Evolutionary conservation across 805 yeast genomes (phyloP).

Genomic region (Sugiyamaella lignohabitans): DNA sequence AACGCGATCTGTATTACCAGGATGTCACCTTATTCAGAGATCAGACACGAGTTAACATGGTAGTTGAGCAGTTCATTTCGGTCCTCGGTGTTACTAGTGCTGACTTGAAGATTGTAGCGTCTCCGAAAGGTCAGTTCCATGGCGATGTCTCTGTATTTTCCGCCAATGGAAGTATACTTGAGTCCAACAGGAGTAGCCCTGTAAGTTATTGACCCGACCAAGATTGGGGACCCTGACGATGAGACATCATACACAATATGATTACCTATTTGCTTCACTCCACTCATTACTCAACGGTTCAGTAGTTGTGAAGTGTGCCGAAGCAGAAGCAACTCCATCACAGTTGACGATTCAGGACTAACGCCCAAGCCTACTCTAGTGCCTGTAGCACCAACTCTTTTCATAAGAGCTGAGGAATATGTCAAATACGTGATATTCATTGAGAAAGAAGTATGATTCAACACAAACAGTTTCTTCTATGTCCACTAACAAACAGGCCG

Average conservation of each 20-base stretch:
- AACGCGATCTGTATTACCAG: constrained; percentile 53
- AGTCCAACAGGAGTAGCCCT: constrained; percentile 3
- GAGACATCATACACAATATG: no score
- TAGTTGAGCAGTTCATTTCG: constrained; percentile 35
- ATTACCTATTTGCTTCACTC: no score
- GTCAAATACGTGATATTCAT: constrained; percentile 37
- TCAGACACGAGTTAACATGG: constrained; percentile 39
- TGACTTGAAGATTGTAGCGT: constrained; percentile 41
- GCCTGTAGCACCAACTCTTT: constrained; percentile 12
- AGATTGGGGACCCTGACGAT: not conserved
- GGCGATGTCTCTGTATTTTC: constrained; percentile 32
- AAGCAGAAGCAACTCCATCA: no score
- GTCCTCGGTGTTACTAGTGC: constrained; percentile 35
- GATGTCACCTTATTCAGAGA: constrained; percentile 46
- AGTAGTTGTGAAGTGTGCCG: no score
- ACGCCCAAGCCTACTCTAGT: no score
- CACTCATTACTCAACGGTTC: no score
- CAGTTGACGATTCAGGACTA: no score
- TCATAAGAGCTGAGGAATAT: constrained; percentile 17
- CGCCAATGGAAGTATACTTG: constrained; percentile 5
- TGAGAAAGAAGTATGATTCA: constrained; percentile 42
- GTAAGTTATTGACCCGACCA: constrained; percentile 4
- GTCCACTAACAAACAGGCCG: constrained; percentile 24
- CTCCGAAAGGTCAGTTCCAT: constrained; percentile 51
- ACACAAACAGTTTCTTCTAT: not conserved